Conservation (phyloP, 169 alveolate species). For the Plasmodium inui region DNA sequence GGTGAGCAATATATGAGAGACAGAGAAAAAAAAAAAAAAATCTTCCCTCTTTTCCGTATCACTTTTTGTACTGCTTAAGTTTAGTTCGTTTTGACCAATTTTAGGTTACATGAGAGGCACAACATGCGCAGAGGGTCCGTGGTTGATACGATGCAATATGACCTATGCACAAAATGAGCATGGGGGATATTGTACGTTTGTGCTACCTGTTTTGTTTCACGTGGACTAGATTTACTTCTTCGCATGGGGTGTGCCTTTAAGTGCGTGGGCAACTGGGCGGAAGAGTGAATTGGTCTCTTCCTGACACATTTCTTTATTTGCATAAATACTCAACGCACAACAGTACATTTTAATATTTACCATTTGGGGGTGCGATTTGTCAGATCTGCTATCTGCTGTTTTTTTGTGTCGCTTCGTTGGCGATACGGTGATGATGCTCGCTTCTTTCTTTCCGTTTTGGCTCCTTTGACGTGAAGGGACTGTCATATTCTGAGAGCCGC, state of each 20-base stretch:
- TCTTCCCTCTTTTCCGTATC: background rate
- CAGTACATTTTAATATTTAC: background rate
- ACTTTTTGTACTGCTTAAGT: background rate
- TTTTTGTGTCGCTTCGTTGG: background rate
- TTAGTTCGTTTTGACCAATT: background rate
- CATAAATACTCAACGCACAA: background rate
- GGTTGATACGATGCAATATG: background rate
- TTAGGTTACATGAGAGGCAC: background rate
- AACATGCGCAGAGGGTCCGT: background rate
- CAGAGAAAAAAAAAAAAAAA: conserved; percentile 3
- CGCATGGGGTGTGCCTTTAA: background rate
- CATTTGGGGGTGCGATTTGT: background rate
- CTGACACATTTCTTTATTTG: background rate
- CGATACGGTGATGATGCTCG: background rate
- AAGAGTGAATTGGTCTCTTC: background rate
- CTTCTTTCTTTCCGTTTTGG: background rate
- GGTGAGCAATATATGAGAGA: background rate
- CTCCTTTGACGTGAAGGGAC: background rate
- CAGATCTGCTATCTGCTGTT: background rate
- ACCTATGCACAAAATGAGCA: background rate
- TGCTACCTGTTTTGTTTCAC: background rate
- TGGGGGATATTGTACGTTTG: background rate
- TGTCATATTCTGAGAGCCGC: background rate
- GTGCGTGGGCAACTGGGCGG: background rate
- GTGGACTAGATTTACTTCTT: background rate